Evolutionary conservation across 768 basidiomycete species (phyloP), one percentile per base, ranked within the genome.

Genomic region (Tephrocybe sp.): DNA sequence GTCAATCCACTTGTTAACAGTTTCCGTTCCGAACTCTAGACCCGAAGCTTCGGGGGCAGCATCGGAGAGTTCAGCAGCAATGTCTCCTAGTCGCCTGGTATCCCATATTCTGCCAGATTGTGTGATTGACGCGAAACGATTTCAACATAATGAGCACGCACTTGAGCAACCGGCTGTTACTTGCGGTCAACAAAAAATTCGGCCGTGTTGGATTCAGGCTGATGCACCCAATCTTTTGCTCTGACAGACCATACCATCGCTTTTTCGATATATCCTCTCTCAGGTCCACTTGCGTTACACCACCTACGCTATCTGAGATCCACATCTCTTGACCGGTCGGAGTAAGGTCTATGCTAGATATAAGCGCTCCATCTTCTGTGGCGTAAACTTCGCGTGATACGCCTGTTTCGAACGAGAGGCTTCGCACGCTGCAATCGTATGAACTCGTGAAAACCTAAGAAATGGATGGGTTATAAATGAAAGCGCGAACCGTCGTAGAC

Each of bases 341-440:
- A 0, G 79, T 66, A 11, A 90, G 58, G 54, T 93, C 91, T 43
- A 92, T 72, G 55, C 82, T 84, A n/a, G 77, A 80, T 22, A 92
- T 80, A 31, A 92, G 72, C 11, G 64, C 62, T 24, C 61, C 54
- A 32, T 84, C 79, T 2, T 84, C 82, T 16, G 77, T 79, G 1
- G 82, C 72, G 58, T 78, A 87, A 15, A 93, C 64, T 64, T 93
- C 88, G 21, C 71, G 73, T 2, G 91, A 89, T 26, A 85, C 68
- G 1, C 86, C 86, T 1, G 87, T 81, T 15, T 79, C 80, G 53
- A 93, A 88, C 2, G 86, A 88, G 15, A 89, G 73, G 40, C 71
- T 73, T 18, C 91, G 85, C 51, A 93, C 68, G 2, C 86, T 91
- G 59, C 83, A 84, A 59, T 93, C 91, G 54, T 93, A 93, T 9